Percentiles rank a stretch among this genome's conserved stretches.
Conservation (phyloP, 306 rosid genomes). For the Citrullus mucosospermus region DNA sequence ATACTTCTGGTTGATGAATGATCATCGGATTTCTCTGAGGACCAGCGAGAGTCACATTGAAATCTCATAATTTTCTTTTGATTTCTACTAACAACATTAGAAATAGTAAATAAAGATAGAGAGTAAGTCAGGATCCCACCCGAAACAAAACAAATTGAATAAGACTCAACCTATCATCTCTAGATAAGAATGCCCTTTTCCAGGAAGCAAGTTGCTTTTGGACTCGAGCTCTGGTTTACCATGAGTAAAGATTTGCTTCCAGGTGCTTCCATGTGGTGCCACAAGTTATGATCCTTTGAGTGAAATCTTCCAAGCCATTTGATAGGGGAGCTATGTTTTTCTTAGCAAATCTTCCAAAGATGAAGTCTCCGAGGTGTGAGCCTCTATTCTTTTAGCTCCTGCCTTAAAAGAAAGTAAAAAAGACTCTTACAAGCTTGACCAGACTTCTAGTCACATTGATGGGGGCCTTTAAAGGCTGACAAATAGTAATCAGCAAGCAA, state of each 20-base stretch:
- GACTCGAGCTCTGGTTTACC: background rate
- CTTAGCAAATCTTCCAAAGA: background rate
- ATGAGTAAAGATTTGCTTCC: background rate
- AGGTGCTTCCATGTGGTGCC: background rate
- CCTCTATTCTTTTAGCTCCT: background rate
- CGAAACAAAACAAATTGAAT: background rate
- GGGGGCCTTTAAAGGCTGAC: background rate
- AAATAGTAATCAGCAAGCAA: background rate
- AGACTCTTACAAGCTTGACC: background rate
- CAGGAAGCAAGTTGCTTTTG: background rate
- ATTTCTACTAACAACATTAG: background rate
- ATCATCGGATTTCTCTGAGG: too few species aligned
- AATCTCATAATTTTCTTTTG: background rate
- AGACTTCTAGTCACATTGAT: background rate
- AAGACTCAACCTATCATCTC: background rate
- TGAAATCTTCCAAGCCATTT: background rate
- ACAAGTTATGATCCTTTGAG: background rate
- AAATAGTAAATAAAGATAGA: background rate
- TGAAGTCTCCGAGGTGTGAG: background rate
- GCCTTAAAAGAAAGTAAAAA: background rate
- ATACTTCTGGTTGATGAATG: too few species aligned
- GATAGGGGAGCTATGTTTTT: background rate
- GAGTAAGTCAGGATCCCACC: background rate
- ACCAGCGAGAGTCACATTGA: too few species aligned
- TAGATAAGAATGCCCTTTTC: background rate